These are phyloP conservation scores for Quercus tomentella DNA, from an alignment of 331 rosid species.

Conservation along the genomic window DNA sequence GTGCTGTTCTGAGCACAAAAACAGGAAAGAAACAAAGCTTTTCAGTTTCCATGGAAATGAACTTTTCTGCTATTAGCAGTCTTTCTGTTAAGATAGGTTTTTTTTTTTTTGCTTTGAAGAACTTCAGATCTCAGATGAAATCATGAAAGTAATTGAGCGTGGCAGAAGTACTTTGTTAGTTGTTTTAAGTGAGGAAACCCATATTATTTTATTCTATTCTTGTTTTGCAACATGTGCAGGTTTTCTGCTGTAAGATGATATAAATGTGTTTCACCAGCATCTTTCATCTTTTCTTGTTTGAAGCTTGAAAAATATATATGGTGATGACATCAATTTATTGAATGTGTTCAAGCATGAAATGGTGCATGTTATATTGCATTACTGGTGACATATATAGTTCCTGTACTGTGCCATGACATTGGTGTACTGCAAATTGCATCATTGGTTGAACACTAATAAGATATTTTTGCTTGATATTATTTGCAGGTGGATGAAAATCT, in stretches of 20 bases:
- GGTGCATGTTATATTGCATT: neutral
- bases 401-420: neutral
- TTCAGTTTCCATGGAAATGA: neutral
- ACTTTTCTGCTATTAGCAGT: neutral
- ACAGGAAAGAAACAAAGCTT: neutral
- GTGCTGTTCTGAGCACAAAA: neutral
- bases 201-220: neutral
- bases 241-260: neutral
- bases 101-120: neutral
- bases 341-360: neutral
- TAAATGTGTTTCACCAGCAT: neutral
- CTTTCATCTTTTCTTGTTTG: neutral
- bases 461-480: neutral
- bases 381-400: neutral
- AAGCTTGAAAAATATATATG: neutral
- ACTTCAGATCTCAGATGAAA: neutral
- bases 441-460: neutral
- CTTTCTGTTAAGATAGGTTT: neutral
- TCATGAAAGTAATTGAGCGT: neutral
- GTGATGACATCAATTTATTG: neutral
- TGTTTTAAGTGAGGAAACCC: neutral
- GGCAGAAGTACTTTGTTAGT: neutral
- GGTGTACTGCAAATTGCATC: neutral
- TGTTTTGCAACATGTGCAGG: neutral
- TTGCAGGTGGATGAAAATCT: constrained; percentile 68